Conservation (phyloP, 371 early-diverging fungal species). For the Rhizopus stolonifer region DNA sequence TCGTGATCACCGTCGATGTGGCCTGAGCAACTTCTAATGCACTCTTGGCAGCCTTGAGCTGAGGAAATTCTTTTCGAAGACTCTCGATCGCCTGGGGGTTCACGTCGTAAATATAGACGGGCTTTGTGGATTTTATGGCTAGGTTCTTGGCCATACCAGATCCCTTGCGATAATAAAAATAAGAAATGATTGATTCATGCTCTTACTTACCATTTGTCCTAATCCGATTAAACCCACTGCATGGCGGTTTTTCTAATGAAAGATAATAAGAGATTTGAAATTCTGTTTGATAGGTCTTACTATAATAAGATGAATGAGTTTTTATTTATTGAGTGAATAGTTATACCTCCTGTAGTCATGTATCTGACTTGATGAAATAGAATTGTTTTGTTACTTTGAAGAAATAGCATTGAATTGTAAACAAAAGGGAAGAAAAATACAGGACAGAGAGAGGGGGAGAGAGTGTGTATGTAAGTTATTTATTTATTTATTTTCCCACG, state of each 20-base stretch:
- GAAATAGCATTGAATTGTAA: neutral
- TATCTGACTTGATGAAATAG: conserved; percentile 7
- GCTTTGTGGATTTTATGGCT: conserved; percentile 52
- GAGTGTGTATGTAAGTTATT: too few relatives aligned
- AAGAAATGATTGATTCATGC: neutral
- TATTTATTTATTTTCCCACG: too few relatives aligned
- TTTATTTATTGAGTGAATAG: neutral
- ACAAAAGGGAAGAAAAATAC: neutral
- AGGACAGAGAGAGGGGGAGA: neutral
- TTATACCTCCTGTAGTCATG: conserved; percentile 17
- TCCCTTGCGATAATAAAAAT: conserved; percentile 41
- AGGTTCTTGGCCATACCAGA: conserved; percentile 91
- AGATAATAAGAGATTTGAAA: neutral
- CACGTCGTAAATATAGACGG: conserved; percentile 74
- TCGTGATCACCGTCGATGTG: conserved; percentile 84
- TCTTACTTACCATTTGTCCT: conserved; percentile 85
- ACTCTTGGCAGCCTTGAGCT: conserved; percentile 54
- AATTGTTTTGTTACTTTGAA: neutral
- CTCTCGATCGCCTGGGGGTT: conserved; percentile 54
- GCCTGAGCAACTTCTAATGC: conserved; percentile 73
- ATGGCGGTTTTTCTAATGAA: conserved; percentile 30
- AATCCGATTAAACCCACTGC: conserved; percentile 92
- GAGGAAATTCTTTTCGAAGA: conserved; percentile 47
- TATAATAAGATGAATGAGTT: neutral
- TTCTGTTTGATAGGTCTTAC: neutral